Evolutionary conservation across 2,329 filamentous ascomycete genomes (phyloP), one percentile per base, ranked within the genome.

Genomic region (Talaromyces sp.): DNA sequence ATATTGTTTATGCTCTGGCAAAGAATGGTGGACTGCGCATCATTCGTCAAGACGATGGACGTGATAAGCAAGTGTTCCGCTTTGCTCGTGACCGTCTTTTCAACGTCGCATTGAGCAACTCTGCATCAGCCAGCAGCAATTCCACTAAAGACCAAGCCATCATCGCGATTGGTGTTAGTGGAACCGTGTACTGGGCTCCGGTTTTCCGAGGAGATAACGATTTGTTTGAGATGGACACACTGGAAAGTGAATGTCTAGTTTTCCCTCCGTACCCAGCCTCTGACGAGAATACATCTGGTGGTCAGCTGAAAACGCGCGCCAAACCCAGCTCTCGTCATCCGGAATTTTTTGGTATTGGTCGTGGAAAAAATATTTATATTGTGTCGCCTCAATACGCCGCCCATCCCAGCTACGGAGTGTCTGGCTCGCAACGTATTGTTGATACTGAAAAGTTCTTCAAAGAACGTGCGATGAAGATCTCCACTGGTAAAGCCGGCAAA

Each of bases 401-500:
- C 69, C 76, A 75, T 50, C 58, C 75, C 10, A 76, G 75, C 54
- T 88, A 87, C 64, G 78, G 80, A 54, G 77, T 83, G 61, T 81
- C 84, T 58, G 77, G 79, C 13, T 78, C 80, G 50, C 83, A 84
- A 66, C 83, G 85, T 57, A 82, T 83, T 45, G 92, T 97, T 67
- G 91, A 97, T 74, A 95, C 91, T 0, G 93, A 97, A 75, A 90
- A 88, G 73, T 92, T 96, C 68, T 87, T 95, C 69, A 89, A 89
- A 74, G 90, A 97, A 74, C 93, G 91, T 73, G 91, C 91, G 58
- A 83, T 98, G 69, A 96, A 93, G 79, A 97, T 99, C 78, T 92
- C 94, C 71, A 98, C 93, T 68, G 95, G 94, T 71, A 99, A 99
- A 82, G 94, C 95, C 69, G 95, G 93, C 68, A 99, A 99, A 79